Base-by-base conservation (phyloP, 2,329 filamentous ascomycete genomes). In the Xylariaceae sp. region DNA sequence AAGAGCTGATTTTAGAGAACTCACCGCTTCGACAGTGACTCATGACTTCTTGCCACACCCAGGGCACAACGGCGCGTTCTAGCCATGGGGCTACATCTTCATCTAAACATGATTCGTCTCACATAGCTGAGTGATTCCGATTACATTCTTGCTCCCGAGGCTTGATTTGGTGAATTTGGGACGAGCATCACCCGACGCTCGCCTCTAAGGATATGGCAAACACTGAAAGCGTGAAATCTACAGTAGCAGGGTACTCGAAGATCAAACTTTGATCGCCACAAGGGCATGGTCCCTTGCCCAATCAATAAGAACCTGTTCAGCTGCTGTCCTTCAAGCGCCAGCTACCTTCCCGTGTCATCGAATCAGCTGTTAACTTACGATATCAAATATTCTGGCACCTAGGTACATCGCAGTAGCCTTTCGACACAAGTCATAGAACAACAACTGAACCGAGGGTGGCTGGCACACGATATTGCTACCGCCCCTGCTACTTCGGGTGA, bases 1-100 rank as follows among this genome's bases (percentile, higher is more conserved):
- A 16, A 51, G 23, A 23, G 11, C 19, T 21, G n/a, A 28, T 17
- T n/a, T 52, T 12, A n/a, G 37, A 29, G 2, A 12, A 7, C 17
- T 57, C 54, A 57, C 54, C 54, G 54, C 54, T 24, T 53, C 28
- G n/a, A 39, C n/a, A 19, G 17, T 17, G 29, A 28, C 24, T 28
- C 34, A 16, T 3, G 5, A 5, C 9, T 16, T 37, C 8, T 43
- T 12, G 53, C 53, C 41, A 56, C 41, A 17, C 11, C 8, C 14
- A 19, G 24, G n/a, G 21, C 9, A 11, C 21, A 21, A 29, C 19
- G n/a, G n/a, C n/a, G n/a, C 8, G 6, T 24, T 6, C 45, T 6
- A 17, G n/a, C n/a, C 23, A 12, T 8, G n/a, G 26, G 28, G n/a
- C 6, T 24, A 9, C 9, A 14, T n/a, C 14, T 26, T 24, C 34